Evolutionary conservation across 2,329 filamentous ascomycete species (phyloP).

Genomic region (Volutella citrinella): DNA sequence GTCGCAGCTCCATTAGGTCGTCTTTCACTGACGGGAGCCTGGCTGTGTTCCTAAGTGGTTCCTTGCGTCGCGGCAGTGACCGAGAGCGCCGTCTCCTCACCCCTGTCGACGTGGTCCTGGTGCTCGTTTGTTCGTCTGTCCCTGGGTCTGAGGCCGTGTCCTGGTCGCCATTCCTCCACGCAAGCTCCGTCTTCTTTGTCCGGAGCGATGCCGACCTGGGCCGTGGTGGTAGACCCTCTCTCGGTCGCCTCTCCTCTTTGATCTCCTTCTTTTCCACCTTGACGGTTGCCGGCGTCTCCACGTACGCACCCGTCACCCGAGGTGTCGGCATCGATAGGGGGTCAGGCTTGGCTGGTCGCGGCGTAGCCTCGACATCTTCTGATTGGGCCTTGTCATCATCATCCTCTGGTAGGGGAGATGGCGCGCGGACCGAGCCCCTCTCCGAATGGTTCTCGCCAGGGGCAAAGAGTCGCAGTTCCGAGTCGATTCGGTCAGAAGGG

Average conservation of each 20-base stretch:
- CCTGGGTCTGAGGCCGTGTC: slow-evolving; percentile 33
- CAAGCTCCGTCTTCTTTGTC: slow-evolving; percentile 22
- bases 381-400: slow-evolving; percentile 17
- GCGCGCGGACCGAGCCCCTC: slow-evolving; percentile 49
- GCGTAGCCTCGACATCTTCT: slow-evolving; percentile 46
- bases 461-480: slow-evolving; percentile 55
- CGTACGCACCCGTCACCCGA: slow-evolving; percentile 51
- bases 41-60: slow-evolving; percentile 51
- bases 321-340: slow-evolving; percentile 51
- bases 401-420: slow-evolving; percentile 38
- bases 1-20: slow-evolving; percentile 52
- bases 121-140: slow-evolving; percentile 22
- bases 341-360: slow-evolving; percentile 42
- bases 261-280: slow-evolving; percentile 33
- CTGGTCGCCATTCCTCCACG: slow-evolving; percentile 21
- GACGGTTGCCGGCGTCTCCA: slow-evolving; percentile 52
- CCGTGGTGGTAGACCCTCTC: slow-evolving; percentile 6
- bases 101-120: slow-evolving; percentile 20
- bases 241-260: slow-evolving; percentile 16
- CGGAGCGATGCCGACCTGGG: slow-evolving; percentile 18
- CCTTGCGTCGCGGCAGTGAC: slow-evolving; percentile 42
- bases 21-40: slow-evolving; percentile 53
- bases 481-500: slow-evolving; percentile 54
- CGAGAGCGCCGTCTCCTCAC: slow-evolving; percentile 28
- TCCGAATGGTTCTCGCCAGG: slow-evolving; percentile 54